A percentile compares a stretch with the other conserved stretches of the same genome.
Conservation (phyloP, 305 asterid species). For the Fraxinus albicans region DNA sequence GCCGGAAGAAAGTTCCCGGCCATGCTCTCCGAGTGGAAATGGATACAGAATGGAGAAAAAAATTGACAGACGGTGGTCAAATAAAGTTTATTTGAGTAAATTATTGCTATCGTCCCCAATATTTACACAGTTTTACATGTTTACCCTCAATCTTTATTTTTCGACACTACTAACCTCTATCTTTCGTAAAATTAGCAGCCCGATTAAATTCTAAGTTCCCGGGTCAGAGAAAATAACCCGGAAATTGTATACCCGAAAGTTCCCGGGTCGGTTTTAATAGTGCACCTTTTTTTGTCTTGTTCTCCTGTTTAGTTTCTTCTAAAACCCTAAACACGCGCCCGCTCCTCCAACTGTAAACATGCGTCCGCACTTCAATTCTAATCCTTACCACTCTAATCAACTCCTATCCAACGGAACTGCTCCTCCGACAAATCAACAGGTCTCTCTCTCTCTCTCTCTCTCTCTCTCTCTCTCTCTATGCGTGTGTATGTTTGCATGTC, state of each 20-base stretch:
- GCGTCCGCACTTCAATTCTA: conserved; percentile 51
- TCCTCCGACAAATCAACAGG: conserved; percentile 48
- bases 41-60: not conserved
- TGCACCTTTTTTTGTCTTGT: not conserved
- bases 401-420: conserved; percentile 32
- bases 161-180: not conserved
- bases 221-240: not conserved
- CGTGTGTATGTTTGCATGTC: not conserved
- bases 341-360: conserved; percentile 23
- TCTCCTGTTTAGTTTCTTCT: not conserved
- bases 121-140: not conserved
- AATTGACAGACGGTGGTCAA: not conserved
- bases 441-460: conserved; percentile 1
- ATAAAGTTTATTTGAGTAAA: not conserved
- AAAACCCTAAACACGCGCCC: not conserved
- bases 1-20: conserved; percentile 58
- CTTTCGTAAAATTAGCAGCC: not conserved
- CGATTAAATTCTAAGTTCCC: not conserved
- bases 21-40: conserved; percentile 23
- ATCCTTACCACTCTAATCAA: conserved; percentile 38
- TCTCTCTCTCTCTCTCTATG: not conserved
- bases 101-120: not conserved
- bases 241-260: not conserved
- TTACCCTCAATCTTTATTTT: not conserved
- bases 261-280: not conserved